These are phyloP conservation scores for Candida ovalis DNA, from an alignment of 805 yeast species.

Conservation along the genomic window DNA sequence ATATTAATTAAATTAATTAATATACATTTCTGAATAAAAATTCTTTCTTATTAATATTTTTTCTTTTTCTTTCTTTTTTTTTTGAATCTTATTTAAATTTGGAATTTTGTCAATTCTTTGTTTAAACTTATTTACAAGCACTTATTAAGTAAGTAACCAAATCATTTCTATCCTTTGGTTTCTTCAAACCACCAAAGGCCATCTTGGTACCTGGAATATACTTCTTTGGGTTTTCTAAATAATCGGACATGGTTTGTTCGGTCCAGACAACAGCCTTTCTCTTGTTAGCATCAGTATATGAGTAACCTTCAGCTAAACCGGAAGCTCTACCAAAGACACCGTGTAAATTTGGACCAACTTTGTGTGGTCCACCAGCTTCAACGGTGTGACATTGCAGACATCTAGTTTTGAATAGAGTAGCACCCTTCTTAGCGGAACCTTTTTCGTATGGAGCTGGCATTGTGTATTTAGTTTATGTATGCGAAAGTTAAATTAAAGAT, in stretches of 20 bases:
- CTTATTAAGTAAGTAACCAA: slow-evolving; percentile 76
- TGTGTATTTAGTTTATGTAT: slow-evolving; percentile 3
- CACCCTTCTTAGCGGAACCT: slow-evolving; percentile 89
- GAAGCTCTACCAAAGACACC: slow-evolving; percentile 92
- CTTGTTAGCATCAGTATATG: slow-evolving; percentile 98
- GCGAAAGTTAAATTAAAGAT: background rate
- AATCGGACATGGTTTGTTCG: slow-evolving; percentile 86
- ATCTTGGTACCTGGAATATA: slow-evolving; percentile 99
- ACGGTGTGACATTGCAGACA: slow-evolving; percentile 98
- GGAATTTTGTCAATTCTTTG: background rate
- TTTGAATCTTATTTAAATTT: background rate
- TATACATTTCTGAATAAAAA: background rate
- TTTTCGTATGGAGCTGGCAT: slow-evolving; percentile 42
- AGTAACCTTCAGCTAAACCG: slow-evolving; percentile 89
- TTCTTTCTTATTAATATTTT: background rate
- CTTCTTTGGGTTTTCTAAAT: slow-evolving; percentile 99
- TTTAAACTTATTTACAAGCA: slow-evolving; percentile 44
- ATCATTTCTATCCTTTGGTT: slow-evolving; percentile 98
- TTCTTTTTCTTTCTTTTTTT: background rate
- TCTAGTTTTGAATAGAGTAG: slow-evolving; percentile 97
- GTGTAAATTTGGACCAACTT: slow-evolving; percentile 98
- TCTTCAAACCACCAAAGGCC: slow-evolving; percentile 99
- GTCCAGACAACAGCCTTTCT: slow-evolving; percentile 88
- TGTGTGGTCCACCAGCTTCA: slow-evolving; percentile 94
- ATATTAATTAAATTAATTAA: too few species aligned